phyloP scores from a whole-genome alignment of 805 yeast species.

The Cyberlindnera euphorbiae region DNA sequence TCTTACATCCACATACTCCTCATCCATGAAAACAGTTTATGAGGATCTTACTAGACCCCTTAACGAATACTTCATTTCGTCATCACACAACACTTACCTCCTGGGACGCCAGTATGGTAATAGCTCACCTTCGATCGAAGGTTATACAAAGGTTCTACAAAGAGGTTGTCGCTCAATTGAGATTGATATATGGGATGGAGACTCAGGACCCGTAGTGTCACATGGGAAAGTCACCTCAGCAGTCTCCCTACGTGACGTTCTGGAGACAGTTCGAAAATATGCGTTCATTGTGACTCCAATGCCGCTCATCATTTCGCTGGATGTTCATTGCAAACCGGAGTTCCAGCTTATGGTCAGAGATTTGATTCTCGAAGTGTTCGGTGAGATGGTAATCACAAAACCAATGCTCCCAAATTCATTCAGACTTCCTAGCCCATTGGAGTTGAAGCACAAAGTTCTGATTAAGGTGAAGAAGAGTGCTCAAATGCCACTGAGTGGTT shows the following conservation, averaged over 20 bases:
- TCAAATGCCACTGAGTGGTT: conserved; percentile 20
- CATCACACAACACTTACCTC: conserved; percentile 92
- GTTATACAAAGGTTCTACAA: conserved; percentile 80
- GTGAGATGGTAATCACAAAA: conserved; percentile 40
- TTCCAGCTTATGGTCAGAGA: conserved; percentile 60
- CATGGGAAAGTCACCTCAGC: conserved; percentile 89
- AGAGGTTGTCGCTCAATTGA: conserved; percentile 95
- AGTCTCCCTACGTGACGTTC: conserved; percentile 62
- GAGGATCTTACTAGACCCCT: conserved; percentile 57
- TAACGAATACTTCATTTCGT: conserved; percentile 82
- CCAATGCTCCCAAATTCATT: conserved; percentile 25
- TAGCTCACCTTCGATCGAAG: conserved; percentile 83
- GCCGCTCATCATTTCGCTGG: conserved; percentile 84
- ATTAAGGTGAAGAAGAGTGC: conserved; percentile 63
- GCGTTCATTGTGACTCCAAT: conserved; percentile 85
- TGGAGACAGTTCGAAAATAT: conserved; percentile 70
- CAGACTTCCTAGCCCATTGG: conserved; percentile 69
- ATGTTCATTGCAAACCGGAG: conserved; percentile 66
- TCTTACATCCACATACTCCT: conserved; percentile 26
- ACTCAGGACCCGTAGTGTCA: conserved; percentile 75
- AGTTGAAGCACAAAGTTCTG: conserved; percentile 64
- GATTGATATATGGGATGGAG: conserved; percentile 92
- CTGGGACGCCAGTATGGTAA: conserved; percentile 87
- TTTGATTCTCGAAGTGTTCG: conserved; percentile 52
- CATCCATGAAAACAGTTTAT: conserved; percentile 19